phyloP scores from a whole-genome alignment of 192 early-diverging fungal species.

The Dissophora globulifera region DNA sequence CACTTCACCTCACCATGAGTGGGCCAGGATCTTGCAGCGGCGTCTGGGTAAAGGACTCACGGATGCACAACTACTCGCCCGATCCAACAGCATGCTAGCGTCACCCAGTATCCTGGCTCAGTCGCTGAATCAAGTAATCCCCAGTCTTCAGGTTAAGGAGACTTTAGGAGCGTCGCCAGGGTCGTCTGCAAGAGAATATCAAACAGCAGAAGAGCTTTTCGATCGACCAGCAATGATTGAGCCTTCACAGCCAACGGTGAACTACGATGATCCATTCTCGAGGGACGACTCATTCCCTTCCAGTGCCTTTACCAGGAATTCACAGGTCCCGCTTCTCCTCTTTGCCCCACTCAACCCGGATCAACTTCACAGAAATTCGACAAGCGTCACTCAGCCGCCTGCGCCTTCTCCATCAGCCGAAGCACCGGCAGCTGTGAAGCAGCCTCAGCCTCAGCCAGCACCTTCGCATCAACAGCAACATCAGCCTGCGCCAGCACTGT shows the following conservation, averaged over 20 bases:
- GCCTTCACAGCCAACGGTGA: conserved; percentile 9
- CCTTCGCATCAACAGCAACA: not conserved
- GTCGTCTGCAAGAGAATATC: conserved; percentile 24
- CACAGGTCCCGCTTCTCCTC: conserved; percentile 19
- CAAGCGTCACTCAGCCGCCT: conserved; percentile 17
- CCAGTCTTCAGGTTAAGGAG: conserved; percentile 49
- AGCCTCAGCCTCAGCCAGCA: conserved; percentile 7
- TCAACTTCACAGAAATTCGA: conserved; percentile 17
- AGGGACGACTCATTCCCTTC: conserved; percentile 39
- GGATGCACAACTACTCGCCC: conserved; percentile 38
- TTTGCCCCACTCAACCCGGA: conserved; percentile 48
- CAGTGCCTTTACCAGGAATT: conserved; percentile 13
- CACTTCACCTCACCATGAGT: conserved; percentile 45
- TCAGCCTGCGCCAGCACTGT: not conserved
- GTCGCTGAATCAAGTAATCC: conserved; percentile 43
- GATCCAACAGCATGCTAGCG: conserved; percentile 51
- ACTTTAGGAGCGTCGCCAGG: conserved; percentile 13
- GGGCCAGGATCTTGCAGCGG: conserved; percentile 36
- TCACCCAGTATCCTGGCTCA: conserved; percentile 50
- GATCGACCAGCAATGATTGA: conserved; percentile 45
- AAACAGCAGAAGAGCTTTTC: conserved; percentile 51
- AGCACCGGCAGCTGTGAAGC: not conserved
- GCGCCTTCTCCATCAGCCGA: conserved; percentile 24
- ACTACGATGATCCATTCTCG: conserved; percentile 18
- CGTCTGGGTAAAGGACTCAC: conserved; percentile 41